These are phyloP conservation scores for Aureobasidium vineae DNA, from an alignment of 2,329 filamentous ascomycete genomes.

Conservation along the genomic window DNA sequence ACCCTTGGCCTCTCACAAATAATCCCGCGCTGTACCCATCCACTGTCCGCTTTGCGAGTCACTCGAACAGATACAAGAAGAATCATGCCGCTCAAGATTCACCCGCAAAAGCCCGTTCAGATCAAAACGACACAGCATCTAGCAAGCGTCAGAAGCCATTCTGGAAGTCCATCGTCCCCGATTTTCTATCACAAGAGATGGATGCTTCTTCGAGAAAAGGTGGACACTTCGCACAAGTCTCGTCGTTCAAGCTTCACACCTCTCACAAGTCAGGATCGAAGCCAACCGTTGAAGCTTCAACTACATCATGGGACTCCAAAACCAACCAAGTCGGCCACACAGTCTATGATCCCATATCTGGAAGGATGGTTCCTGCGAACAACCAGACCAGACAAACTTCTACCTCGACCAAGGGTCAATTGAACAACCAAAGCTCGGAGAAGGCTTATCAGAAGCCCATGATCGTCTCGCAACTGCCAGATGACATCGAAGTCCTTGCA, in stretches of 20 bases:
- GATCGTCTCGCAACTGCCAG: neutral
- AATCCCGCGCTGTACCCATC: neutral
- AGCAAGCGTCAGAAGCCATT: slow-evolving; percentile 42
- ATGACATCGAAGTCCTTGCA: neutral
- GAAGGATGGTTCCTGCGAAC: slow-evolving; percentile 37
- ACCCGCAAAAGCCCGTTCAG: slow-evolving; percentile 29
- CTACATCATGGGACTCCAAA: slow-evolving; percentile 37
- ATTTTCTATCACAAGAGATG: slow-evolving; percentile 6
- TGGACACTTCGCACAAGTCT: slow-evolving; percentile 6
- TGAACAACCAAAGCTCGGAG: neutral
- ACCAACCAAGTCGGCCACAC: slow-evolving; percentile 34
- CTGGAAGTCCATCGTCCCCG: slow-evolving; percentile 33
- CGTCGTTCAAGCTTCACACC: slow-evolving; percentile 25
- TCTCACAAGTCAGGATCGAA: slow-evolving; percentile 24
- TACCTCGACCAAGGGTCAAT: neutral
- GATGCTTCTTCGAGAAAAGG: neutral
- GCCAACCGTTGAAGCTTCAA: slow-evolving; percentile 24
- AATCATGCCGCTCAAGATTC: neutral
- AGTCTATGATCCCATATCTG: slow-evolving; percentile 42
- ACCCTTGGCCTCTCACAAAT: neutral
- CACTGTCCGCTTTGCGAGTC: slow-evolving; percentile 1
- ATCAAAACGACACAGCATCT: slow-evolving; percentile 46
- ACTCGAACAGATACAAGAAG: slow-evolving; percentile 16
- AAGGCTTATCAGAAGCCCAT: neutral
- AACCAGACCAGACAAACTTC: slow-evolving; percentile 20